Percentiles rank a stretch among this genome's conserved stretches.
These are phyloP conservation scores for Geotrichum klebahnii DNA, from an alignment of 1,139 yeast species.

Conservation along the genomic window DNA sequence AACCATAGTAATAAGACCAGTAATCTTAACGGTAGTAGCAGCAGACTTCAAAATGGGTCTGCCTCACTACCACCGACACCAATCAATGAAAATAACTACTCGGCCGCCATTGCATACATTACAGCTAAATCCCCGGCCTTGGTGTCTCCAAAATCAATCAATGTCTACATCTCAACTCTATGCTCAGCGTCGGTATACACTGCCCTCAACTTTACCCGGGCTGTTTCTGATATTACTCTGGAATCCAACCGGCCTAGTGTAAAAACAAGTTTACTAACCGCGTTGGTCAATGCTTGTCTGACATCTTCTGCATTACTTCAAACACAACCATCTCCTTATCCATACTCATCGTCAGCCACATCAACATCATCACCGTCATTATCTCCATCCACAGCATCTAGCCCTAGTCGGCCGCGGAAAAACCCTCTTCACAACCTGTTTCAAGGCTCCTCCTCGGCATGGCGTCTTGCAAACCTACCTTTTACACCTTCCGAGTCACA, in stretches of 20 bases:
- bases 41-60: too few relatives aligned
- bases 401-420: slow-evolving; percentile 8
- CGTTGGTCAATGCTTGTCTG: slow-evolving; percentile 2
- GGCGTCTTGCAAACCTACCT: slow-evolving; percentile 31
- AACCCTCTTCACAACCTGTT: slow-evolving; percentile 12
- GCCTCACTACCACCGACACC: slow-evolving; percentile 3
- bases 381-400: background rate
- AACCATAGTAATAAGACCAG: too few relatives aligned
- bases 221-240: slow-evolving; percentile 26
- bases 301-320: background rate
- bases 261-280: slow-evolving; percentile 6
- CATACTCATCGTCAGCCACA: background rate
- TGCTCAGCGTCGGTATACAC: slow-evolving; percentile 25
- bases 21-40: too few relatives aligned
- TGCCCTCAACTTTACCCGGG: slow-evolving; percentile 28
- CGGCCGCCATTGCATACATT: slow-evolving; percentile 26
- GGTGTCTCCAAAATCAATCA: slow-evolving; percentile 23
- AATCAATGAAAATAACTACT: background rate
- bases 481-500: slow-evolving; percentile 25
- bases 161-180: slow-evolving; percentile 25
- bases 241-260: slow-evolving; percentile 19
- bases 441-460: slow-evolving; percentile 15
- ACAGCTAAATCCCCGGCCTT: slow-evolving; percentile 26
- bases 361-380: background rate
- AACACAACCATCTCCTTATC: background rate